Percentiles rank a stretch among this genome's conserved stretches.
Conservation (phyloP, 2,329 filamentous ascomycete species). For the Boeremia lycopersici region DNA sequence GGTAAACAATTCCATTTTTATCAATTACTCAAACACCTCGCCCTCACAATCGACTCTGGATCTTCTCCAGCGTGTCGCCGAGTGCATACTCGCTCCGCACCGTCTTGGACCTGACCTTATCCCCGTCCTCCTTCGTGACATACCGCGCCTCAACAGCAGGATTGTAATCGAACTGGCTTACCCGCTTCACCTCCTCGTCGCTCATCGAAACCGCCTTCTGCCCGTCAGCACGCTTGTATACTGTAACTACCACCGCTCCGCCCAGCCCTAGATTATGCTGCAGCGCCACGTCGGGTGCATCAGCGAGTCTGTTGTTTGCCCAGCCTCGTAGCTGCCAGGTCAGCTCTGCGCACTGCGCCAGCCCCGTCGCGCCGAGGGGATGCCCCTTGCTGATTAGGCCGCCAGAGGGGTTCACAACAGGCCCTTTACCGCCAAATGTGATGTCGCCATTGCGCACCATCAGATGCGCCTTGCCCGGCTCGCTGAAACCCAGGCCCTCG, state of each 20-base stretch:
- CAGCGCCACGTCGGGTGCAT: slow-evolving; percentile 71
- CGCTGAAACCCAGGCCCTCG: slow-evolving; percentile 78
- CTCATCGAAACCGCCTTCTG: slow-evolving; percentile 65
- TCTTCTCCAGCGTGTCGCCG: slow-evolving; percentile 74
- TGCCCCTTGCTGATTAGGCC: slow-evolving; percentile 95
- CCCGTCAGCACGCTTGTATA: slow-evolving; percentile 85
- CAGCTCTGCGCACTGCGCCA: slow-evolving; percentile 92
- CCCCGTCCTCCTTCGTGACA: slow-evolving; percentile 77
- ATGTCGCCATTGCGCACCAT: slow-evolving; percentile 86
- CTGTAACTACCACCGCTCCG: slow-evolving; percentile 85
- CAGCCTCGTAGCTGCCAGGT: slow-evolving; percentile 94
- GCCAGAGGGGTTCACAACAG: slow-evolving; percentile 89
- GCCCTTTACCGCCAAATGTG: slow-evolving; percentile 76
- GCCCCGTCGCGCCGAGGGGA: slow-evolving; percentile 86
- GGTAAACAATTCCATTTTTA: no score
- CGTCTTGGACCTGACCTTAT: slow-evolving; percentile 72
- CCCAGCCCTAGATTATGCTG: slow-evolving; percentile 94
- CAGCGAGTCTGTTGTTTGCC: slow-evolving; percentile 84
- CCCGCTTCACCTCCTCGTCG: slow-evolving; percentile 67
- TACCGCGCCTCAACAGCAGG: slow-evolving; percentile 87
- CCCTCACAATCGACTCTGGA: slow-evolving; percentile 66
- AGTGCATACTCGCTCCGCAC: slow-evolving; percentile 71
- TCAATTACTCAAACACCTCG: background rate
- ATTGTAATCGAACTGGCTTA: slow-evolving; percentile 81
- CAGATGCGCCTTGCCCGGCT: slow-evolving; percentile 85